Conservation (phyloP, 2,329 filamentous ascomycete genomes). For the Chaetomium globosum region DNA sequence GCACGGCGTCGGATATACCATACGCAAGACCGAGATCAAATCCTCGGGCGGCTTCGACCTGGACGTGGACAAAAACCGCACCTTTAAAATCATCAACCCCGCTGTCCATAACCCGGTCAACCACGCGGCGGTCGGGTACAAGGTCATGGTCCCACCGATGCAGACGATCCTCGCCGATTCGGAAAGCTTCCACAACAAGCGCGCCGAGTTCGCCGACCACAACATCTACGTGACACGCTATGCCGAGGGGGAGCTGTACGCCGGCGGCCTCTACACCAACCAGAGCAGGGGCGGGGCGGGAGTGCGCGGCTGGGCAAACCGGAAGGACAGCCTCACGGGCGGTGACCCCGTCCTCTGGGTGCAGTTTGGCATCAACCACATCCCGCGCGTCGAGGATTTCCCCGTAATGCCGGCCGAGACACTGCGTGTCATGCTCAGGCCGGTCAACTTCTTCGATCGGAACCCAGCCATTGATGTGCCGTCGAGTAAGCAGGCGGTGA, state of each 20-base stretch:
- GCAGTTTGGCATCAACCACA: constrained; percentile 59
- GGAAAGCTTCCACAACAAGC: constrained; percentile 41
- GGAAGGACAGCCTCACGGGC: constrained; percentile 51
- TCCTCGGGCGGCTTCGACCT: constrained; percentile 53
- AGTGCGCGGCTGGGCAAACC: constrained; percentile 41
- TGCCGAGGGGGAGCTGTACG: constrained; percentile 44
- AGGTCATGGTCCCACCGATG: constrained; percentile 58
- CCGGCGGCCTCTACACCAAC: constrained; percentile 46
- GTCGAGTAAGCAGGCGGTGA: constrained; percentile 48
- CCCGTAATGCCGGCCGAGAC: constrained; percentile 69
- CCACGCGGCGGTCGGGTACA: constrained; percentile 58
- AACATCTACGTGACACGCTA: constrained; percentile 45
- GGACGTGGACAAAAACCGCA: constrained; percentile 51
- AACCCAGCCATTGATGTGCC: constrained; percentile 57
- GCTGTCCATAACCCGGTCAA: constrained; percentile 56
- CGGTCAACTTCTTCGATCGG: constrained; percentile 55
- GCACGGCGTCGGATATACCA: constrained; percentile 54
- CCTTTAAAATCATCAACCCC: constrained; percentile 62
- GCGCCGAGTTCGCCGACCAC: constrained; percentile 45
- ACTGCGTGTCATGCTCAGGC: constrained; percentile 52
- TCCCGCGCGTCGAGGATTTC: constrained; percentile 66
- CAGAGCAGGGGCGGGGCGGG: constrained; percentile 45
- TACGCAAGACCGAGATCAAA: constrained; percentile 51
- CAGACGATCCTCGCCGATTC: constrained; percentile 58
- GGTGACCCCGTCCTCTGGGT: constrained; percentile 57